phyloP scores from a whole-genome alignment of 176 grass and related monocot species.

The Elaeis guineensis region DNA sequence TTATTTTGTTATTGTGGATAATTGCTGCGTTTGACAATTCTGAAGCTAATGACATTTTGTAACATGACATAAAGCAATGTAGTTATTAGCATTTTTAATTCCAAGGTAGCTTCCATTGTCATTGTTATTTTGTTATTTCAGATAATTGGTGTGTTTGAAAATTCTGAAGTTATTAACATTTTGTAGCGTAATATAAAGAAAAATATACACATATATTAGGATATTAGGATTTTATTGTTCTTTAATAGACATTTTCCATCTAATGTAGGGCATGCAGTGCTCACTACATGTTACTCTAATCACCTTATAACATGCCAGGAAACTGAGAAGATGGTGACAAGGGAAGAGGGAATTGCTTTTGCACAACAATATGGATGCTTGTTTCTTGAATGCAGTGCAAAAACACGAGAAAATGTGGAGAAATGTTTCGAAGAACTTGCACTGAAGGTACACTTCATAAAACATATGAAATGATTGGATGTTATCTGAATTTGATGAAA shows the following conservation, averaged over 20 bases:
- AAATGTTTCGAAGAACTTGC: slow-evolving; percentile 94
- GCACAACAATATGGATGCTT: slow-evolving; percentile 69
- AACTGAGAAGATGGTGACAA: slow-evolving; percentile 73
- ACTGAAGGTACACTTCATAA: slow-evolving; percentile 52
- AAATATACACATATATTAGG: no score
- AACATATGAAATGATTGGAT: slow-evolving; percentile 12
- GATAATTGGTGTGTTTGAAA: no score
- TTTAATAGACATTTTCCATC: background rate
- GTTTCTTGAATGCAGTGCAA: slow-evolving; percentile 92
- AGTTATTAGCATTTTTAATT: no score
- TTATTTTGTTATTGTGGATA: background rate
- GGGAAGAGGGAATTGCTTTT: slow-evolving; percentile 83
- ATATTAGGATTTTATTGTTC: no score
- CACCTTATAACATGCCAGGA: slow-evolving; percentile 21
- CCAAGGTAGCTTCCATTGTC: no score
- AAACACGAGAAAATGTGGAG: slow-evolving; percentile 82
- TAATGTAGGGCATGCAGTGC: background rate
- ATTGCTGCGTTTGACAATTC: background rate
- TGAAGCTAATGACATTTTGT: background rate
- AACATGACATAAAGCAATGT: no score
- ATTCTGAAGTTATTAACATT: no score
- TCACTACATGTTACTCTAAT: slow-evolving; percentile 14
- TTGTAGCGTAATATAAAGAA: no score
- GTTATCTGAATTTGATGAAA: slow-evolving; percentile 9
- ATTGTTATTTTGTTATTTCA: no score